Evolutionary conservation across 148 eudicot genomes (phyloP).

Genomic region (Cornus suecica): DNA sequence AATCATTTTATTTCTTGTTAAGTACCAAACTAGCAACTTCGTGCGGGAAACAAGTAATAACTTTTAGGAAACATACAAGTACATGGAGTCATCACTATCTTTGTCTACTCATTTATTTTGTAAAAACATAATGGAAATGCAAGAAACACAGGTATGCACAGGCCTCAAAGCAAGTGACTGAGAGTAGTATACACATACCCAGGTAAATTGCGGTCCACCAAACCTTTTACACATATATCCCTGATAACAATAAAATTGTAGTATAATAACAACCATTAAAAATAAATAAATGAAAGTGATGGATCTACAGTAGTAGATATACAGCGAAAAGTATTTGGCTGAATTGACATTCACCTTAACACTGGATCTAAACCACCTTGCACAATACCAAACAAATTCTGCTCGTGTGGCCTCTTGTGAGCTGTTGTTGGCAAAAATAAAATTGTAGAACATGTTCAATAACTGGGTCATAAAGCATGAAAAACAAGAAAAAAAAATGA

Average conservation of each 20-base stretch:
- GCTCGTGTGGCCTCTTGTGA: conserved; percentile 78
- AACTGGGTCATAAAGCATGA: not conserved
- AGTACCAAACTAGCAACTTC: not conserved
- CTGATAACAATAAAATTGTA: conserved; percentile 32
- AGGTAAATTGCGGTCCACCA: conserved; percentile 77
- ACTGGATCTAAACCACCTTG: conserved; percentile 91
- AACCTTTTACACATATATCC: conserved; percentile 83
- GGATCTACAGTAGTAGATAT: not conserved
- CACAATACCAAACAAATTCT: conserved; percentile 86
- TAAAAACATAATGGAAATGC: not conserved
- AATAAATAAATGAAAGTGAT: not conserved
- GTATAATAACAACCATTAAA: not conserved
- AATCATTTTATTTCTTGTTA: too few species aligned
- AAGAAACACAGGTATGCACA: not conserved
- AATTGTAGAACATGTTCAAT: not conserved
- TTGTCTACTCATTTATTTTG: not conserved
- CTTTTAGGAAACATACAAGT: not conserved
- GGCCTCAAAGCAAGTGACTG: not conserved
- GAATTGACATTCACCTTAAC: conserved; percentile 45
- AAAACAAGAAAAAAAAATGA: not conserved
- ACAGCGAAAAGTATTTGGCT: not conserved
- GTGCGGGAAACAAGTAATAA: not conserved
- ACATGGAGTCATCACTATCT: not conserved
- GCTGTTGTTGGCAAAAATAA: conserved; percentile 39
- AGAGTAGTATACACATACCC: conserved; percentile 52